Conservation (phyloP, 2,329 filamentous ascomycete genomes). For the Aspergillus udagawae region DNA sequence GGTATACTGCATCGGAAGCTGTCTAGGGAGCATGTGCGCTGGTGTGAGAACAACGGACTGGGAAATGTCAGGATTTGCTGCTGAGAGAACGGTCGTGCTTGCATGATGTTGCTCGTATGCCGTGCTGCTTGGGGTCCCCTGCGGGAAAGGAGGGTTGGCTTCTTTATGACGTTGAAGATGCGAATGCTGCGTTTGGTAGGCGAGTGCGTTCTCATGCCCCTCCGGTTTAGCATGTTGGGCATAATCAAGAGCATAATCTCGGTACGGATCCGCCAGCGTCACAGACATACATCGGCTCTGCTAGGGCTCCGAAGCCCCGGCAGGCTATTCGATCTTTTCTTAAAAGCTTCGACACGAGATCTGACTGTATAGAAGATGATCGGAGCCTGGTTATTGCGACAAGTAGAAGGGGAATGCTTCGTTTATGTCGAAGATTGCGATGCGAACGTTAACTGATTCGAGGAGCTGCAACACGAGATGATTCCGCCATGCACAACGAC, state of each 20-base stretch:
- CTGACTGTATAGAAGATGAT: background rate
- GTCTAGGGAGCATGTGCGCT: constrained; percentile 33
- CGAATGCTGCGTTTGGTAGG: constrained; percentile 53
- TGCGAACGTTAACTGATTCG: background rate
- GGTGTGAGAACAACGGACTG: constrained; percentile 28
- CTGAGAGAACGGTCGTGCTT: constrained; percentile 35
- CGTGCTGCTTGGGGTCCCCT: constrained; percentile 29
- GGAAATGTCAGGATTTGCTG: constrained; percentile 28
- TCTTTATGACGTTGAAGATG: constrained; percentile 36
- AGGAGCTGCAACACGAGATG: background rate
- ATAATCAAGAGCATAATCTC: constrained; percentile 74
- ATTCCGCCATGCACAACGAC: background rate
- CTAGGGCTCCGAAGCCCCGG: constrained; percentile 70
- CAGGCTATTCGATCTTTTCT: constrained; percentile 42
- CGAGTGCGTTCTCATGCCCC: constrained; percentile 61
- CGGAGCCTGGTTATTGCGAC: background rate
- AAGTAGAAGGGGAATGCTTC: background rate
- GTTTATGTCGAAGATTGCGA: background rate
- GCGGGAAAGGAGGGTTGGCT: constrained; percentile 29
- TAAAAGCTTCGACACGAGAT: background rate
- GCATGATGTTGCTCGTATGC: constrained; percentile 36
- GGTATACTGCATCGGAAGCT: constrained; percentile 33
- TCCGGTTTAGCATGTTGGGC: constrained; percentile 63
- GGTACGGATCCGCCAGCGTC: constrained; percentile 72
- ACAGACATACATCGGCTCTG: constrained; percentile 67